phyloP scores from a whole-genome alignment of 2,329 filamentous ascomycete species.

The Chaetomium olivaceum region DNA sequence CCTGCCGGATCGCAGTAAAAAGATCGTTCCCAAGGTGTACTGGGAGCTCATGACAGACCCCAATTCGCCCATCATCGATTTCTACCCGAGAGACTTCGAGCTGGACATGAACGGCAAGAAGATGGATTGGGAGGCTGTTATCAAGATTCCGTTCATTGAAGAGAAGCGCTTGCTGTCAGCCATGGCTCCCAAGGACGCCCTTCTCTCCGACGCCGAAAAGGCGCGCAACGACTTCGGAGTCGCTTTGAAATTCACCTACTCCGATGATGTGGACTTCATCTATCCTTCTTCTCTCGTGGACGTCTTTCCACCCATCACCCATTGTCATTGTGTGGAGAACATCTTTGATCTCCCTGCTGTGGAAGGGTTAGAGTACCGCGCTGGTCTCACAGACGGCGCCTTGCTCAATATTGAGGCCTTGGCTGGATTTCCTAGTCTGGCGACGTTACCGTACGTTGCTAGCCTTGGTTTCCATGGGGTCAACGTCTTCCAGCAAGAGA shows the following conservation, averaged over 20 bases:
- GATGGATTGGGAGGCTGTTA: conserved; percentile 99
- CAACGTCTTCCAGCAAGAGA: conserved; percentile 93
- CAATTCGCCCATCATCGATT: conserved; percentile 92
- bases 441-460: conserved; percentile 80
- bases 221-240: conserved; percentile 88
- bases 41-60: conserved; percentile 90
- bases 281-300: conserved; percentile 88
- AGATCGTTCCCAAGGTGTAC: conserved; percentile 85
- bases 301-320: conserved; percentile 82
- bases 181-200: conserved; percentile 80
- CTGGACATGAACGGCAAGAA: conserved; percentile 99
- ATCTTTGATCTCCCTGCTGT: conserved; percentile 92
- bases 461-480: conserved; percentile 84
- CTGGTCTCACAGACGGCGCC: conserved; percentile 80
- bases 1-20: conserved; percentile 93
- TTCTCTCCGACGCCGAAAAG: conserved; percentile 77
- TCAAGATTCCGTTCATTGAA: conserved; percentile 98
- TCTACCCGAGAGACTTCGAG: conserved; percentile 95
- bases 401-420: conserved; percentile 80
- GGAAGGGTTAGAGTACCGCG: conserved; percentile 82
- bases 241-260: conserved; percentile 88
- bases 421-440: conserved; percentile 89
- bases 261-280: conserved; percentile 70
- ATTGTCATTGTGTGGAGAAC: conserved; percentile 92
- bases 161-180: conserved; percentile 81